These are phyloP conservation scores for Chloris gayana DNA, from an alignment of 176 grass and related monocot species.

Conservation along the genomic window DNA sequence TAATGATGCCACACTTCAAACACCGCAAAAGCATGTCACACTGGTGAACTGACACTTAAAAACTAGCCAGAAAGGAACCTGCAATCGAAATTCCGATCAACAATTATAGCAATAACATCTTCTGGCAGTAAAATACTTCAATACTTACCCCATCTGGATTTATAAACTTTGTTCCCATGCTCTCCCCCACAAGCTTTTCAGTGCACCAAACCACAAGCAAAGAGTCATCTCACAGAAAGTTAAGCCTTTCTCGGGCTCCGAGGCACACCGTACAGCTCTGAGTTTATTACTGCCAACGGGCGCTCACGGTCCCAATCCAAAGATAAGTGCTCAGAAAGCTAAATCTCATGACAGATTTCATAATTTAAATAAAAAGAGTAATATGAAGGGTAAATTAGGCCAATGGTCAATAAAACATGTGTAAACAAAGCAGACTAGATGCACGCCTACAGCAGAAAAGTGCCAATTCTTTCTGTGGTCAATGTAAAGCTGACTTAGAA, in stretches of 20 bases:
- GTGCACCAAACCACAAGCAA: slow-evolving; percentile 53
- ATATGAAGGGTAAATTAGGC: slow-evolving; percentile 37
- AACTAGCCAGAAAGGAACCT: neutral
- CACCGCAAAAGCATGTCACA: neutral
- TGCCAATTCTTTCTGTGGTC: slow-evolving; percentile 39
- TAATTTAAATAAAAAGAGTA: slow-evolving; percentile 35
- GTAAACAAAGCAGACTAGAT: slow-evolving; percentile 37
- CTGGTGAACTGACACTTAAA: neutral
- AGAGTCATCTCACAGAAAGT: slow-evolving; percentile 38
- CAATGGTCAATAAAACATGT: slow-evolving; percentile 51
- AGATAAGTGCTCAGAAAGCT: slow-evolving; percentile 32
- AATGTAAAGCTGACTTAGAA: slow-evolving; percentile 43
- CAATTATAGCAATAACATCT: slow-evolving; percentile 44
- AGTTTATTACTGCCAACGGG: slow-evolving; percentile 45
- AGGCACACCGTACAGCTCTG: slow-evolving; percentile 24
- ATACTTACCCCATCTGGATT: slow-evolving; percentile 36
- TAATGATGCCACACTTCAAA: neutral
- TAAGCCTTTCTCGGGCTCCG: slow-evolving; percentile 42
- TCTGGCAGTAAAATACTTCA: slow-evolving; percentile 38
- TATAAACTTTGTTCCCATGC: slow-evolving; percentile 50
- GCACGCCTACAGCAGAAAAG: slow-evolving; percentile 46
- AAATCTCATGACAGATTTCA: slow-evolving; percentile 47
- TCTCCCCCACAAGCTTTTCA: slow-evolving; percentile 44
- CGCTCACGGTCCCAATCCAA: slow-evolving; percentile 30
- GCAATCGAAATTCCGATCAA: slow-evolving; percentile 31